These are phyloP conservation scores for Lagenidium sp. DNA, from an alignment of 352 stramenopile genomes.

Conservation along the genomic window DNA sequence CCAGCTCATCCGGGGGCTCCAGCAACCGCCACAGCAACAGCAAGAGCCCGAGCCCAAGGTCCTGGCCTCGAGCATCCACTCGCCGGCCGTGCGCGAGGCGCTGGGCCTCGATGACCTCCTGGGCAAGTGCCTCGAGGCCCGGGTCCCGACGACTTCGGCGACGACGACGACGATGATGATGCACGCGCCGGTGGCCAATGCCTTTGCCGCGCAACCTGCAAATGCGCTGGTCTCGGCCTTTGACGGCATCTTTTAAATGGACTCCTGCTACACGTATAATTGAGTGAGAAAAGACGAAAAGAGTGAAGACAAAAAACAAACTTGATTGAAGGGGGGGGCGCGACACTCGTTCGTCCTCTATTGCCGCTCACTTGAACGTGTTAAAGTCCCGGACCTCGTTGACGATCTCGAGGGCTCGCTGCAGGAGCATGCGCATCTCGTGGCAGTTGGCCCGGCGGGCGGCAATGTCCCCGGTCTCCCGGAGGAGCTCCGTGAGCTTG, in stretches of 20 bases:
- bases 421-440: conserved; percentile 95
- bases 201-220: not conserved
- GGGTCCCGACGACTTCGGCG: not conserved
- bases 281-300: conserved; percentile 15
- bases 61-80: conserved; percentile 23
- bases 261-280: too few relatives aligned
- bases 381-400: conserved; percentile 99
- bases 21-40: not conserved
- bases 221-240: conserved; percentile 6
- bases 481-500: conserved; percentile 93
- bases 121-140: conserved; percentile 7
- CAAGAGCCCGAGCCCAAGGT: not conserved
- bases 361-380: conserved; percentile 92
- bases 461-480: conserved; percentile 94
- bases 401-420: conserved; percentile 95
- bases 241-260: conserved; percentile 16
- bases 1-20: conserved; percentile 26
- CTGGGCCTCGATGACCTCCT: conserved; percentile 30
- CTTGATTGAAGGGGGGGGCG: not conserved
- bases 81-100: conserved; percentile 17
- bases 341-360: not conserved
- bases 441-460: conserved; percentile 91
- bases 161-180: not conserved
- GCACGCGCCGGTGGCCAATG: not conserved
- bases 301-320: not conserved